Evolutionary conservation across 805 yeast genomes (phyloP).

Genomic region (Teunomyces gatunensis): DNA sequence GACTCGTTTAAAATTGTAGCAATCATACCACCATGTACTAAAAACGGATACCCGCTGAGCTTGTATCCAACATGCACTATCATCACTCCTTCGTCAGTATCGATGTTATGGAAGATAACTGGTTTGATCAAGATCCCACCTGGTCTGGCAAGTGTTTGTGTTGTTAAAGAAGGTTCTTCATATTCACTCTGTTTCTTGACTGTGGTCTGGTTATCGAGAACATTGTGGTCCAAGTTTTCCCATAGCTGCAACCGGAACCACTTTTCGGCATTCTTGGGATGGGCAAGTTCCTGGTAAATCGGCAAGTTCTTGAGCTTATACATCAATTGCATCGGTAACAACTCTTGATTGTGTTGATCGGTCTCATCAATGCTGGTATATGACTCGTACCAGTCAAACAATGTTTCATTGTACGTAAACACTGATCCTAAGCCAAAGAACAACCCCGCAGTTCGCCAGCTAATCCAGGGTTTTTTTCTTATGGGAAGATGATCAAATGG

Average conservation of each 20-base stretch:
- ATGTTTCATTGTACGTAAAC: constrained; percentile 31
- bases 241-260: constrained; percentile 46
- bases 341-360: constrained; percentile 18
- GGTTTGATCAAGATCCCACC: constrained; percentile 83
- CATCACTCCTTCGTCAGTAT: constrained; percentile 58
- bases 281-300: constrained; percentile 48
- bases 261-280: constrained; percentile 42
- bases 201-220: constrained; percentile 22
- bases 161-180: constrained; percentile 20
- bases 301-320: constrained; percentile 48
- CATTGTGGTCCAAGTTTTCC: constrained; percentile 42
- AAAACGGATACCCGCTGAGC: constrained; percentile 81
- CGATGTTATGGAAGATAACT: constrained; percentile 56
- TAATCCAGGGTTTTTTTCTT: constrained; percentile 23
- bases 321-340: constrained; percentile 42
- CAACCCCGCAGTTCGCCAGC: constrained; percentile 28
- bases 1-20: constrained; percentile 80
- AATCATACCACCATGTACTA: constrained; percentile 85
- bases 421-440: constrained; percentile 32
- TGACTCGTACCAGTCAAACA: constrained; percentile 29
- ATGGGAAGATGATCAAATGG: constrained; percentile 30
- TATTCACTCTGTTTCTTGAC: constrained; percentile 16
- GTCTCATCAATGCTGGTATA: constrained; percentile 20
- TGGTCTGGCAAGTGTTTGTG: constrained; percentile 58
- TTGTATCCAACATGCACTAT: constrained; percentile 75